Conservation (phyloP, 2,329 filamentous ascomycete genomes). For the Phoma sp. region DNA sequence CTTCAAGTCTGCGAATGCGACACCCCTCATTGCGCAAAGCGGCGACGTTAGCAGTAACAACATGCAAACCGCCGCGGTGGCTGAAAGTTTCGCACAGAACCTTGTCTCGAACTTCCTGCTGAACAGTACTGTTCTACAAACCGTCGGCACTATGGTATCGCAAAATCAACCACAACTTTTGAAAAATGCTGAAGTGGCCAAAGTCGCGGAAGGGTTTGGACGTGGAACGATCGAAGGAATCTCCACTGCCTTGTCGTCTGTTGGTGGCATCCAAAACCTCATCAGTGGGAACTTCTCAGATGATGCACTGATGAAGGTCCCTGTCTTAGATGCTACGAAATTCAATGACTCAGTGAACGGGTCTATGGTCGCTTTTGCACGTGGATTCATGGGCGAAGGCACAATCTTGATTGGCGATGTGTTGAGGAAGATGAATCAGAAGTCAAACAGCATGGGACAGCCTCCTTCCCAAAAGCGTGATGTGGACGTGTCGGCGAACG, state of each 20-base stretch:
- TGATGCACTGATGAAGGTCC: constrained; percentile 29
- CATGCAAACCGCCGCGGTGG: constrained; percentile 25
- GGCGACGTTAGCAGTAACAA: constrained; percentile 17
- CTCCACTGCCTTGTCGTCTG: constrained; percentile 32
- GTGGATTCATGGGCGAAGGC: constrained; percentile 36
- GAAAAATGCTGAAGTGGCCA: constrained; percentile 21
- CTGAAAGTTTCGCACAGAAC: constrained; percentile 32
- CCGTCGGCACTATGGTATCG: constrained; percentile 6
- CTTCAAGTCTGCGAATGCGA: constrained; percentile 16
- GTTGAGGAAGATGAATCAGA: constrained; percentile 24
- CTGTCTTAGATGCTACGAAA: constrained; percentile 20
- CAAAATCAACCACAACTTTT: constrained; percentile 14
- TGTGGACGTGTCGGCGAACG: not conserved
- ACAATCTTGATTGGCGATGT: constrained; percentile 34
- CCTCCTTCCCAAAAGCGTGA: constrained; percentile 5
- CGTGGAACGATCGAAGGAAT: constrained; percentile 37
- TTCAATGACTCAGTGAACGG: constrained; percentile 41
- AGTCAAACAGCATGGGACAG: constrained; percentile 6
- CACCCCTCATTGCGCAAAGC: constrained; percentile 2
- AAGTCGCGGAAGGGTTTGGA: constrained; percentile 37
- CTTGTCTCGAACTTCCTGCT: constrained; percentile 31
- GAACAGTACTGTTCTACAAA: constrained; percentile 30
- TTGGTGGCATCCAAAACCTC: constrained; percentile 38
- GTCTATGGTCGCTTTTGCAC: constrained; percentile 33
- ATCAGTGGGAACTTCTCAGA: constrained; percentile 33